Conservation (phyloP, 768 basidiomycete species). For the Kwoniella heveanensis region DNA sequence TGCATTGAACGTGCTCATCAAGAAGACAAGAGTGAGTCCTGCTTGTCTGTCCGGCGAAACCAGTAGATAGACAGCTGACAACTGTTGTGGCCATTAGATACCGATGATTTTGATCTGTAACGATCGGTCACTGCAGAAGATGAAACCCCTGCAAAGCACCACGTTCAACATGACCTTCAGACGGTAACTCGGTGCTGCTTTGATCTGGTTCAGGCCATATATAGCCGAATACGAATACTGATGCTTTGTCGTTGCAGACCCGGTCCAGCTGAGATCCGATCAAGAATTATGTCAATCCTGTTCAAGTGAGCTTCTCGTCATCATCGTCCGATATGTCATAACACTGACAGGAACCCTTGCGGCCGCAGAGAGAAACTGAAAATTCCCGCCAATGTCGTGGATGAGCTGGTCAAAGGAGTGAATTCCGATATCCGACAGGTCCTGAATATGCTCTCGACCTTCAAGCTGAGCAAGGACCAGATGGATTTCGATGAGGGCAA, state of each 20-base stretch:
- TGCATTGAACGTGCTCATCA: conserved; percentile 85
- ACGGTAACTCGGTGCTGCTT: conserved; percentile 61
- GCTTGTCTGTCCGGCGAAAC: too few relatives aligned
- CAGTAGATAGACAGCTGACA: too few relatives aligned
- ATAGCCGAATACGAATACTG: conserved; percentile 18
- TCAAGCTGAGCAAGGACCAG: conserved; percentile 73
- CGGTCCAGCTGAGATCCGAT: conserved; percentile 72
- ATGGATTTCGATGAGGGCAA: conserved; percentile 94
- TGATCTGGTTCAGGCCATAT: too few relatives aligned
- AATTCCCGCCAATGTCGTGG: conserved; percentile 84
- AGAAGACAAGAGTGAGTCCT: conserved; percentile 77
- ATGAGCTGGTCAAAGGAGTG: conserved; percentile 82
- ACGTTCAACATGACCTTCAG: conserved; percentile 76
- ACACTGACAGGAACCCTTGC: background rate
- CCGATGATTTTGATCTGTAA: conserved; percentile 98
- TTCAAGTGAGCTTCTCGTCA: conserved; percentile 69
- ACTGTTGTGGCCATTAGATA: too few relatives aligned
- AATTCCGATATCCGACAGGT: conserved; percentile 95
- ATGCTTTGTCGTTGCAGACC: conserved; percentile 63
- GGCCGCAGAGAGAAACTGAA: conserved; percentile 80
- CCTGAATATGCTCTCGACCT: conserved; percentile 96
- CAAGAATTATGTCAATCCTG: conserved; percentile 80
- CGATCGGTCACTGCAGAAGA: conserved; percentile 79
- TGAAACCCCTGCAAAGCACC: conserved; percentile 77
- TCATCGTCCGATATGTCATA: background rate